These are phyloP conservation scores for Tetrapyrgos nigripes DNA, from an alignment of 1,284 basidiomycete genomes.

Conservation along the genomic window DNA sequence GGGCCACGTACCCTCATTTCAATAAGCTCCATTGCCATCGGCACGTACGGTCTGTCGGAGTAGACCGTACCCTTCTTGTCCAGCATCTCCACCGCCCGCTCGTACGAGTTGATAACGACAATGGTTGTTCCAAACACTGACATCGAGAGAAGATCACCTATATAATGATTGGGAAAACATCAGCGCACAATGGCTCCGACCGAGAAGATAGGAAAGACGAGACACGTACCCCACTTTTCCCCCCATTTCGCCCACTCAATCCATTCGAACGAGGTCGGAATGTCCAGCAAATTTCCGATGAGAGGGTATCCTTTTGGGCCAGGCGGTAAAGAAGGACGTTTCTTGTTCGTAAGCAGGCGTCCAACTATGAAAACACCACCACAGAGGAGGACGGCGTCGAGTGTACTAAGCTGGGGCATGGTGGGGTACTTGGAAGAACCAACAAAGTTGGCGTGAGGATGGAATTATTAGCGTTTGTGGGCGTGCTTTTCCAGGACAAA, in stretches of 20 bases:
- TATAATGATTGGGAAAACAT: background rate
- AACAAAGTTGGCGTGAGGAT: too few relatives aligned
- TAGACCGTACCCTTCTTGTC: conserved; percentile 30
- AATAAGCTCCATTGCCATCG: conserved; percentile 23
- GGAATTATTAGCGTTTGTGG: too few relatives aligned
- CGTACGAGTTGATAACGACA: conserved; percentile 29
- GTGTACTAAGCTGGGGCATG: too few relatives aligned
- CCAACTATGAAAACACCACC: background rate
- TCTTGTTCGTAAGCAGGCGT: background rate
- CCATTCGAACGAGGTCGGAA: conserved; percentile 47
- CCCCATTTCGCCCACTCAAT: conserved; percentile 48
- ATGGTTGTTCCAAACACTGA: conserved; percentile 17
- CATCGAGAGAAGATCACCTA: conserved; percentile 1
- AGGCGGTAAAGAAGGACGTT: conserved; percentile 38
- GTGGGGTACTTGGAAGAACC: too few relatives aligned
- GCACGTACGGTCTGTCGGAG: conserved; percentile 28
- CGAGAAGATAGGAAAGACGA: background rate
- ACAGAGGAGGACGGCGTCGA: background rate
- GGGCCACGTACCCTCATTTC: conserved; percentile 13
- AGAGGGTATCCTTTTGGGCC: conserved; percentile 47
- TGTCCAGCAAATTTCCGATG: conserved; percentile 50
- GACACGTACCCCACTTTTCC: conserved; percentile 42
- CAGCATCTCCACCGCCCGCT: conserved; percentile 28
- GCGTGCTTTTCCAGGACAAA: too few relatives aligned
- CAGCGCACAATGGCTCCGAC: too few relatives aligned